Evolutionary conservation across 2,329 filamentous ascomycete species (phyloP), one percentile per base, ranked within the genome.

Genomic region (Harringtonia lauricola): DNA sequence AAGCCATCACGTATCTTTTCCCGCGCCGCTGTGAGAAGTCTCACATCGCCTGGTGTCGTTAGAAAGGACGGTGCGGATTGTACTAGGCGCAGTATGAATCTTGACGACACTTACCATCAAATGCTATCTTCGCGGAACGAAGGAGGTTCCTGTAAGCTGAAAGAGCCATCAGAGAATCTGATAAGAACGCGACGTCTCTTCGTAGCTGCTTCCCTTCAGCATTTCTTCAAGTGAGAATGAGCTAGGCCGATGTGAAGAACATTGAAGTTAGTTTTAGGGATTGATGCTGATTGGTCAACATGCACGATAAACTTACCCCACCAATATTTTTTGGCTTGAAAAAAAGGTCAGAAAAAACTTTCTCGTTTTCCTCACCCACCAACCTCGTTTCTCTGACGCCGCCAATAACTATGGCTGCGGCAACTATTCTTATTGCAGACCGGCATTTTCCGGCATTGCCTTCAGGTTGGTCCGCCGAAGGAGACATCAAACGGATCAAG

Each of bases 401-500:
- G 5, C 14, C 24, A 15, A 17, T 8, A 44, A 67, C 54, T 54
- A 90, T 90, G 84, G 74, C 82, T 59, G 66, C 78, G 49, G 70
- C 77, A 43, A 64, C 50, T 24, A 46, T 71, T 26, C 70, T 79
- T 49, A 68, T 84, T 50, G 67, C 85, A 48, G 65, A 70, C 46
- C 70, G 82, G 49, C 73, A 81, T 18, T 74, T 95, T 37, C 88
- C 88, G 39, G 63, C 77, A 57, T 77, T 96, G 43, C 79, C 89
- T 39, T 73, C 76, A 57, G 86, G 79, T 55, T 96, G 90, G 89
- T 71, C 76, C 37, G 83, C 78, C 50, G 88, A 94, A 48, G 94
- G 94, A 65, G 86, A 94, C 65, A 95, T 96, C 76, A 92, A 92
- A 70, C 66, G 83, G 46, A 63, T 94, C 52, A 84, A 83, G 57